Base-by-base conservation (phyloP, 1,284 basidiomycete species). In the Moniliophthora roreri region DNA sequence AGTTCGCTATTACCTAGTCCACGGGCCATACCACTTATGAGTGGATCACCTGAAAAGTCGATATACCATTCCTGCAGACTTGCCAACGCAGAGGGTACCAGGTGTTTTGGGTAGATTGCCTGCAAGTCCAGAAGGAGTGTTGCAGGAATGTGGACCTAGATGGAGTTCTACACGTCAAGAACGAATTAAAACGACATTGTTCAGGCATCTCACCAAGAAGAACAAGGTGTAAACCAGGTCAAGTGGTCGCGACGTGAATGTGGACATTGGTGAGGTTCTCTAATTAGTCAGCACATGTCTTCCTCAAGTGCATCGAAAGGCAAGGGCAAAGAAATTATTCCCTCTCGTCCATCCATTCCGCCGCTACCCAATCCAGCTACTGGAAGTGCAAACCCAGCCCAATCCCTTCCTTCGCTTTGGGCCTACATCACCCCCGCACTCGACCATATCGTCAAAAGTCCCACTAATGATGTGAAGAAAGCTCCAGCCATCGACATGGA, bases 121-220 rank as follows among this genome's bases (percentile, higher is more conserved):
- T 91, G 89, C n/a, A 85, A 65, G 63, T 91, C 89, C 28, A 90
- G 64, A 21, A 87, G 62, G 3, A 90, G 61, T 1, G 87, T 81
- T 2, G 82, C 80, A 1, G 81, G 78, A 15, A 89, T 71, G 61
- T 91, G 88, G 1, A 81, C 70, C 83, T 87, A 60, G 20, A 50
- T 20, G 36, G 13, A 24, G 41, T n/a, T 34, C 39, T 42, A 48
- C 51, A 23, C 28, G 32, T 16, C 41, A 11, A 11, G 37, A n/a
- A 9, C 20, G 24, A 23, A 40, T 18, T 36, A 24, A 37, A n/a
- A 4, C 6, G 11, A 32, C 28, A 32, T 32, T 18, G 28, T 24
- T 24, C 34, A 10, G 57, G 10, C 21, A 20, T 18, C 80, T 53
- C 54, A 84, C 86, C 51, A 79, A 55, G 59, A 89, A 88, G 69